Evolutionary conservation across 78 protist species (phyloP).

Genomic region (Protostelium mycophagum): DNA sequence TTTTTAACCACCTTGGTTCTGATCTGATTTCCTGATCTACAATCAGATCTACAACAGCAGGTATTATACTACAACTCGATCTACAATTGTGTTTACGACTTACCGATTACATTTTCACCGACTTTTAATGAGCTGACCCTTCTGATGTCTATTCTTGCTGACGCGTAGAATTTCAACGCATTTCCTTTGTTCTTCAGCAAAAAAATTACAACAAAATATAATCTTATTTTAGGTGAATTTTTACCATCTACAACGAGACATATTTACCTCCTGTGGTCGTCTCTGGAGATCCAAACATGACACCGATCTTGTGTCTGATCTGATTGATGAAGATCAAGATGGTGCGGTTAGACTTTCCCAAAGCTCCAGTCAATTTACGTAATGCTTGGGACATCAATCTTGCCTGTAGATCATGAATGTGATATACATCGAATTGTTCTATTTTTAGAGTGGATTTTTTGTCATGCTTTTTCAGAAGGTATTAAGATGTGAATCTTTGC

Average conservation of each 20-base stretch:
- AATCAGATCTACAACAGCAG: background rate
- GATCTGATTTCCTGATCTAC: constrained; percentile 5
- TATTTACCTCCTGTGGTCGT: constrained; percentile 70
- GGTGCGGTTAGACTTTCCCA: constrained; percentile 33
- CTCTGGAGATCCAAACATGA: constrained; percentile 75
- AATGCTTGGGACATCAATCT: constrained; percentile 70
- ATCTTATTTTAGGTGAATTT: no score
- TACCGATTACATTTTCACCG: constrained; percentile 45
- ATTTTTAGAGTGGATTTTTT: no score
- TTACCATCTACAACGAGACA: no score
- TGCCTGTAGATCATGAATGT: no score
- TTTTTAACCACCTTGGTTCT: constrained; percentile 62
- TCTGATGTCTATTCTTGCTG: constrained; percentile 48
- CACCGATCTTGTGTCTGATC: constrained; percentile 71
- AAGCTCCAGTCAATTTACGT: constrained; percentile 55
- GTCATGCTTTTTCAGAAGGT: no score
- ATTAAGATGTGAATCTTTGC: no score
- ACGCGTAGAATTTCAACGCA: constrained; percentile 63
- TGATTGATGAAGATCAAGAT: constrained; percentile 66
- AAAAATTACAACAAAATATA: no score
- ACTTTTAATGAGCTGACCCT: constrained; percentile 45
- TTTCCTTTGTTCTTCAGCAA: no score
- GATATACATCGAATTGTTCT: no score
- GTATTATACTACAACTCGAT: no score
- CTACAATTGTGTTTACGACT: background rate